Evolutionary conservation across 1,139 yeast genomes (phyloP).

Genomic region (Eremothecium sinecaudum): DNA sequence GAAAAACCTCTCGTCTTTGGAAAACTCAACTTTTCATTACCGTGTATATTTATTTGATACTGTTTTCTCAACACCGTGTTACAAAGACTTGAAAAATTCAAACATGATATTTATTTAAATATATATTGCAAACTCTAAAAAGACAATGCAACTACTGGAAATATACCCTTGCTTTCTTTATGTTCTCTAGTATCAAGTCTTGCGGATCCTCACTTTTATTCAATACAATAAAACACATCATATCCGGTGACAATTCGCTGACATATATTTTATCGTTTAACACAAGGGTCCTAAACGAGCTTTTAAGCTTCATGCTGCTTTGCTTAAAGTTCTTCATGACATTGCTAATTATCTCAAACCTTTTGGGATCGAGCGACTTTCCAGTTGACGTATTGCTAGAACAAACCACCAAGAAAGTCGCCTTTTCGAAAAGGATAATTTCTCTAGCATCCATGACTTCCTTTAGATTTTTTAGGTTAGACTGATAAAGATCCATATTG

Average conservation of each 20-base stretch:
- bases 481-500: conserved; percentile 74
- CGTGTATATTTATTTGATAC: no score
- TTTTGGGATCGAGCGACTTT: conserved; percentile 56
- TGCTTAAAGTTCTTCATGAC: conserved; percentile 92
- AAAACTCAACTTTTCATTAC: no score
- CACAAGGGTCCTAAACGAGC: conserved; percentile 65
- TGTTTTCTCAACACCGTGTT: no score
- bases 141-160: conserved; percentile 31
- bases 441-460: conserved; percentile 77
- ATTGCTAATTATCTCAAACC: conserved; percentile 89
- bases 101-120: no score
- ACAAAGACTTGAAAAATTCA: no score
- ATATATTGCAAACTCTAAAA: no score
- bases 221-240: conserved; percentile 36
- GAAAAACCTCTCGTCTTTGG: no score
- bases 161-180: conserved; percentile 32
- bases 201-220: conserved; percentile 26
- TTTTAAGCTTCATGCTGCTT: conserved; percentile 75
- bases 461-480: conserved; percentile 66
- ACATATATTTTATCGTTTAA: conserved; percentile 55
- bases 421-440: conserved; percentile 82
- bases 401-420: conserved; percentile 84
- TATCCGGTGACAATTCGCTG: conserved; percentile 36
- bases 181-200: conserved; percentile 33
- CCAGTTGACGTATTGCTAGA: conserved; percentile 44